Conservation (phyloP, 2,329 filamentous ascomycete genomes). For the Botrytis medusae region DNA sequence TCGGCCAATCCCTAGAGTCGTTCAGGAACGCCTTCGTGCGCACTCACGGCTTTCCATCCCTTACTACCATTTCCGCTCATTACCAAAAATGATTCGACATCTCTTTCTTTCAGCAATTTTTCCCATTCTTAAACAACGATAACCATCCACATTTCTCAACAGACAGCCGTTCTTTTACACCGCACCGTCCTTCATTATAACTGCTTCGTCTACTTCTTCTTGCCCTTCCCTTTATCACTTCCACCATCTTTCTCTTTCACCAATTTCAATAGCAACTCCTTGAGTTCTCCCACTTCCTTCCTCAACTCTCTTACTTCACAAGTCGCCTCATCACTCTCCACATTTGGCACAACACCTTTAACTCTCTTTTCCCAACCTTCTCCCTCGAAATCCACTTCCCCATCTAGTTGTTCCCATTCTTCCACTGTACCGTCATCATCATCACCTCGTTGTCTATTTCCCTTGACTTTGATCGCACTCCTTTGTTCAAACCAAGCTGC, state of each 20-base stretch:
- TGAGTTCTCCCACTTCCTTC: slow-evolving; percentile 58
- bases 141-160: fast-evolving
- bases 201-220: background rate
- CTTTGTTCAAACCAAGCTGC: slow-evolving; percentile 72
- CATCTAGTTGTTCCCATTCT: slow-evolving; percentile 86
- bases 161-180: background rate
- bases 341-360: slow-evolving; percentile 71
- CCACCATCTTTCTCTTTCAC: slow-evolving; percentile 26
- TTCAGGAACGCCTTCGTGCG: no score
- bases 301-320: slow-evolving; percentile 63
- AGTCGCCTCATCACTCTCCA: slow-evolving; percentile 76
- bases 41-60: background rate
- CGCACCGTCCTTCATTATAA: background rate
- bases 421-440: slow-evolving; percentile 85
- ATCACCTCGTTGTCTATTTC: slow-evolving; percentile 77
- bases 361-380: slow-evolving; percentile 87
- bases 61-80: background rate
- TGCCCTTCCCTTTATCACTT: background rate
- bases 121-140: background rate
- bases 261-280: slow-evolving; percentile 40
- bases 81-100: background rate
- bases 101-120: background rate
- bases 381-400: slow-evolving; percentile 73
- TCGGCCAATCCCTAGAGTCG: background rate
- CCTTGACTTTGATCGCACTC: slow-evolving; percentile 63